A percentile compares a stretch with the other conserved stretches of the same genome.
Evolutionary conservation across 2,329 filamentous ascomycete species (phyloP).

Genomic region (Cercospora janseana): DNA sequence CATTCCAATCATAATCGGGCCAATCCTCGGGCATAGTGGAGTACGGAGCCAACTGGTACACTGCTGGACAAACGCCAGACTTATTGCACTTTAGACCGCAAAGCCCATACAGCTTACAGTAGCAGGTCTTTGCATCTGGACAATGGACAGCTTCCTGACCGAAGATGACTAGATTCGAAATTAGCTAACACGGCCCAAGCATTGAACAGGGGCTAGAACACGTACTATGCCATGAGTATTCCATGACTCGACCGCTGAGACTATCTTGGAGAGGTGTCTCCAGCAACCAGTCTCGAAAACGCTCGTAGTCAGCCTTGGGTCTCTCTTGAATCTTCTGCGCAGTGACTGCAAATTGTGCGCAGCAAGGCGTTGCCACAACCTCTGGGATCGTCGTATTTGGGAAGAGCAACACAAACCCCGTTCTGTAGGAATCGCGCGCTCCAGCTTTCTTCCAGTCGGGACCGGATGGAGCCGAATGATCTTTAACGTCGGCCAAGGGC

Average conservation of each 20-base stretch:
- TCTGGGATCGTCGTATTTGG: constrained; percentile 42
- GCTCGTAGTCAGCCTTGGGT: constrained; percentile 50
- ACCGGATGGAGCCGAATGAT: constrained; percentile 11
- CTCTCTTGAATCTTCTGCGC: constrained; percentile 48
- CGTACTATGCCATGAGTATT: constrained; percentile 59
- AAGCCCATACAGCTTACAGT: constrained; percentile 14
- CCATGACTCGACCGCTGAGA: constrained; percentile 55
- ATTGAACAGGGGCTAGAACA: neutral
- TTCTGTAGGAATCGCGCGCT: constrained; percentile 50
- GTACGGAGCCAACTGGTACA: constrained; percentile 8
- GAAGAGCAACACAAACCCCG: constrained; percentile 53
- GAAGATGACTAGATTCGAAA: constrained; percentile 13
- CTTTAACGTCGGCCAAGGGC: constrained; percentile 43
- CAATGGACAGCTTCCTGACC: constrained; percentile 11
- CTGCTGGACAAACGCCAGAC: constrained; percentile 3
- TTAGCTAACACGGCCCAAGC: neutral
- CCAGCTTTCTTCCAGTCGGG: constrained; percentile 39
- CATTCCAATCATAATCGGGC: constrained; percentile 16
- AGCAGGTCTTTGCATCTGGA: constrained; percentile 11
- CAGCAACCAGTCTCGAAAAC: constrained; percentile 51
- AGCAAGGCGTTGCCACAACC: constrained; percentile 52
- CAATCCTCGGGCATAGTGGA: constrained; percentile 14
- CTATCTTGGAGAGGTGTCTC: constrained; percentile 49
- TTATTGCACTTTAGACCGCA: constrained; percentile 11
- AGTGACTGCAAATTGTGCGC: constrained; percentile 56